Conservation (phyloP, 139 green algal species). For the Yamagishiella unicocca region DNA sequence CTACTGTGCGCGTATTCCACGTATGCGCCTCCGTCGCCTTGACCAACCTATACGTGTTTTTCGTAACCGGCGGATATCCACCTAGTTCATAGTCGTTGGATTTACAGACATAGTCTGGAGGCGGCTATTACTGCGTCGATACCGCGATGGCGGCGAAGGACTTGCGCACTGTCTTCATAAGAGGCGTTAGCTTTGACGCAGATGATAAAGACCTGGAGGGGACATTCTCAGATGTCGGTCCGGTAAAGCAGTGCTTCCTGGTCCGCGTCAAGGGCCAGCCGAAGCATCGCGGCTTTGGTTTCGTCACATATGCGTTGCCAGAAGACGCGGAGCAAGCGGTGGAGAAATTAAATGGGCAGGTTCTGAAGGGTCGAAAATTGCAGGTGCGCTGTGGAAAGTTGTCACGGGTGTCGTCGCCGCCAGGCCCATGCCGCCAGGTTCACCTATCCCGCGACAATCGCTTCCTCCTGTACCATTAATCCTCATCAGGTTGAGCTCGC, state of each 20-base stretch:
- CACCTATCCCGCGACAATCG: not conserved
- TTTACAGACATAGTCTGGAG: too few relatives aligned
- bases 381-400: conserved; percentile 62
- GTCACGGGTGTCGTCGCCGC: not conserved
- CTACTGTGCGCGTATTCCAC: too few relatives aligned
- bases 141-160: conserved; percentile 58
- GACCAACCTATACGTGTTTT: too few relatives aligned
- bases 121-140: too few relatives aligned
- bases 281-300: conserved; percentile 85
- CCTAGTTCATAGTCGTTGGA: too few relatives aligned
- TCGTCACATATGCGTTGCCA: conserved; percentile 87
- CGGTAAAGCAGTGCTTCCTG: conserved; percentile 87
- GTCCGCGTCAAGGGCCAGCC: conserved; percentile 70
- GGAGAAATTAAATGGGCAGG: conserved; percentile 71
- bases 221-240: conserved; percentile 84
- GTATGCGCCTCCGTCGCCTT: too few relatives aligned
- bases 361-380: conserved; percentile 80
- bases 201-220: conserved; percentile 75
- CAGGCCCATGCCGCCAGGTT: not conserved
- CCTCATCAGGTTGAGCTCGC: conserved; percentile 81
- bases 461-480: too few relatives aligned
- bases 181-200: conserved; percentile 75
- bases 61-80: too few relatives aligned
- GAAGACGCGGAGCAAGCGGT: conserved; percentile 88
- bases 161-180: conserved; percentile 85